Evolutionary conservation across 176 grass and related monocot genomes (phyloP).

Genomic region (Oryza australiensis): DNA sequence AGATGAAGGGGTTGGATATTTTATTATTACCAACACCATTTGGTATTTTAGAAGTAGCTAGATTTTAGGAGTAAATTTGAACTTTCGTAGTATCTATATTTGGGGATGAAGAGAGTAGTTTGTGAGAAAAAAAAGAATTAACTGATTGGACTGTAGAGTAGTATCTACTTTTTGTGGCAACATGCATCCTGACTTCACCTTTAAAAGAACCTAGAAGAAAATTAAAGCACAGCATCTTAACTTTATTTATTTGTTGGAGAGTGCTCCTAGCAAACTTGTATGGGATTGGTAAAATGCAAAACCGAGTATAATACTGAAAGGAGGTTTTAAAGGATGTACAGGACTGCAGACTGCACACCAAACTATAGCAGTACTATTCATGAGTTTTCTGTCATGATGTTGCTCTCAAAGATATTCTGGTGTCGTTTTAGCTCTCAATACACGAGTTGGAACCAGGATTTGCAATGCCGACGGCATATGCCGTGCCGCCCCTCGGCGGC

Average conservation of each 20-base stretch:
- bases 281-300: not conserved
- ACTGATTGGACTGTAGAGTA: not conserved
- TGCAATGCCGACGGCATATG: too few relatives aligned
- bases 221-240: not conserved
- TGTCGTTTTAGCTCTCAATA: not conserved
- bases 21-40: too few relatives aligned
- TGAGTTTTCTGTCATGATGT: not conserved
- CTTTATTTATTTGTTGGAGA: not conserved
- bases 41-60: too few relatives aligned
- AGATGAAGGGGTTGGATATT: too few relatives aligned
- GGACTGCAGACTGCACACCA: not conserved
- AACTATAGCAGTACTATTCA: not conserved
- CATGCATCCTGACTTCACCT: not conserved
- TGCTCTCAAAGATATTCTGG: not conserved
- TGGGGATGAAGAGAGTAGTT: too few relatives aligned
- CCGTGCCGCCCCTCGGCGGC: too few relatives aligned
- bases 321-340: not conserved
- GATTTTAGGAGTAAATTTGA: too few relatives aligned
- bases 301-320: not conserved
- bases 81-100: too few relatives aligned
- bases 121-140: not conserved
- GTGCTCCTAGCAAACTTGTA: not conserved
- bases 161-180: not conserved
- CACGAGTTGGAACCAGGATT: constrained; percentile 7
- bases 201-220: not conserved